Evolutionary conservation across 495 filamentous ascomycete species (phyloP), one percentile per base, ranked within the genome.

Genomic region (Podospora australis): DNA sequence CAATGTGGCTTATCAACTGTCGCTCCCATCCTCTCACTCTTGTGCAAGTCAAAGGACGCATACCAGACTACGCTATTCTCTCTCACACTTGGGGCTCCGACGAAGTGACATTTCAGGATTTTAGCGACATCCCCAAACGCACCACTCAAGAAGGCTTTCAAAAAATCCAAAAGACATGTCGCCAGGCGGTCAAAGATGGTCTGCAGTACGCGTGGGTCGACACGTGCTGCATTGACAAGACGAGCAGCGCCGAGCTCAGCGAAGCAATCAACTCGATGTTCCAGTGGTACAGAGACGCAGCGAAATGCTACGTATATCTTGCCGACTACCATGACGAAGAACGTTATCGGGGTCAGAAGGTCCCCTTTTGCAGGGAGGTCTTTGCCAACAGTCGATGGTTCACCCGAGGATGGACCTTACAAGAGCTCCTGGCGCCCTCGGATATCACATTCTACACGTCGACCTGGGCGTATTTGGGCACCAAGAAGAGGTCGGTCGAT

Each of bases 251-350:
- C 0, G 67, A 71, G 16, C 44, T 68, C 0, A 38, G 39, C 8
- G 60, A 66, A 38, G 55, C 66, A 2, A 71, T 73, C 57, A 71
- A 68, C 46, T 68, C 66, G 17, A 71, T 71, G 67, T 70, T 59
- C 30, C 44, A 39, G 13, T 70, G 60, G 61, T 73, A 73, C 41
- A 30, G 53, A 30, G 34, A 61, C 1, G 44, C 67, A 5, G 17
- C 1, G 0, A 8, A 58, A 2, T 70, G 68, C 51, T 71, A 65
- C 14, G 63, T 54, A 14, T 66, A 64, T 46, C 57, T 69, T 3
- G 17, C 39, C 9, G 59, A 62, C 20, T n/a, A n/a, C n/a, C n/a
- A n/a, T n/a, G n/a, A n/a, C n/a, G 46, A 59, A n/a, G 4, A 10
- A 0, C 6, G 20, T 1, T 7, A n/a, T 13, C 4, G 3, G 7